These are phyloP conservation scores for Priceomyces castillae DNA, from an alignment of 805 yeast genomes.

Conservation along the genomic window DNA sequence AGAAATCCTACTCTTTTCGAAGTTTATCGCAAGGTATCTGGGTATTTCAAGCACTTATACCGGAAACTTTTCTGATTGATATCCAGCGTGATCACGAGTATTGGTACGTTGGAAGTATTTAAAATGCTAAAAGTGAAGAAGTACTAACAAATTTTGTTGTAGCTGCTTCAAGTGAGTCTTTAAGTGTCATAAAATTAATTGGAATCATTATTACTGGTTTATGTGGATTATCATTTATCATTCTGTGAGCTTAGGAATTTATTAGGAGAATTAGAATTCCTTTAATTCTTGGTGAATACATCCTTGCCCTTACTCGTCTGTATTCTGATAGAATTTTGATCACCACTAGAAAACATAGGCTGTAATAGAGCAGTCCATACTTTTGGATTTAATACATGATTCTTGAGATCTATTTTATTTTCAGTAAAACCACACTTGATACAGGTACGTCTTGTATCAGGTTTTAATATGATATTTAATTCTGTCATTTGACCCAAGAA, in stretches of 20 bases:
- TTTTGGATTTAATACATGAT: conserved; percentile 7
- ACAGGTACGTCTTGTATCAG: conserved; percentile 26
- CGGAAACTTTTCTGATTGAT: not conserved
- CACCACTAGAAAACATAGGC: conserved; percentile 14
- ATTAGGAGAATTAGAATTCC: not conserved
- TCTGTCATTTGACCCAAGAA: conserved; percentile 17
- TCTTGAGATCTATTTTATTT: conserved; percentile 6
- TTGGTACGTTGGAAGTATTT: conserved; percentile 3
- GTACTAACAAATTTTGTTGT: not conserved
- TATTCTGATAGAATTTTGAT: conserved; percentile 1
- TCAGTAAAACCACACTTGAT: conserved; percentile 31
- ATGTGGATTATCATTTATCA: not conserved
- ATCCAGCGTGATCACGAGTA: not conserved
- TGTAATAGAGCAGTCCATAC: conserved; percentile 20
- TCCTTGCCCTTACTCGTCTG: conserved; percentile 1
- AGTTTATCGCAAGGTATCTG: not conserved
- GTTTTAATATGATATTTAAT: conserved; percentile 24
- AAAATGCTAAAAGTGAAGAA: not conserved
- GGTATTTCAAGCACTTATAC: not conserved
- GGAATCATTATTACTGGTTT: not conserved
- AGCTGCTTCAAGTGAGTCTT: conserved; percentile 1
- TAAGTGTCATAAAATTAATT: not conserved
- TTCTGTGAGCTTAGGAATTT: not conserved
- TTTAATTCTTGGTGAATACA: not conserved
- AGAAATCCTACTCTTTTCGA: not conserved